Evolutionary conservation across 176 grass and related monocot species (phyloP), one percentile per base, ranked within the genome.

Genomic region (Triticum urartu): DNA sequence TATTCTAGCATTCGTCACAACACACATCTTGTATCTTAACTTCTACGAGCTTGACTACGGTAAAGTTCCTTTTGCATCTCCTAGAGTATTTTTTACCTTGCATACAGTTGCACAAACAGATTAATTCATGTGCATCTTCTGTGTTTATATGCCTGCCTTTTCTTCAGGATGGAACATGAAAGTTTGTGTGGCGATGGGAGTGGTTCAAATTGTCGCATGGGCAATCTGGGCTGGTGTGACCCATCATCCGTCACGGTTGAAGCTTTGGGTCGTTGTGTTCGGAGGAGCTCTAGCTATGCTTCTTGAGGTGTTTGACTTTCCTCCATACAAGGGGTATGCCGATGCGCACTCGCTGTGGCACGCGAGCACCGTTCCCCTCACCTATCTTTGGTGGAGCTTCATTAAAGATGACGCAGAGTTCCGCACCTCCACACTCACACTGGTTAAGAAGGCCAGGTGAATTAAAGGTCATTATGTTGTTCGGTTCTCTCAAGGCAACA

Each of bases 131-230:
- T 68, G 59, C 4, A 34, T 69, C 4, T 47, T 7, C 50, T 1
- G 11, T 64, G 12, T 79, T 87, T 83, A 65, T 83, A 18, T 79
- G 69, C 38, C 60, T 76, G 47, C 47, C 47, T 48, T 48, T 48
- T 48, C 81, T 40, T 78, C 86, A 98, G 96, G 93, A 50, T 98
- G 93, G 96, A 98, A 98, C 82, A 95, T 98, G 96, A 98, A 91
- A 92, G 93, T 98, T 36, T 98, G 96, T 80, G 84, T 95, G 67
- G 80, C 79, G 64, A 95, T 98, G 93, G 96, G 85, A 47, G 89
- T 62, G 35, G 81, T 89, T 73, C 93, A 95, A 88, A 90, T 98
- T 83, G 72, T 91, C 47, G 72, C 94, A 87, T 98, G 96, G 96
- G 71, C 91, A 81, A 87, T 94, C 83, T 98, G 93, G 96, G 93